Conservation (phyloP, 1,284 basidiomycete genomes). For the Ustilago nuda region DNA sequence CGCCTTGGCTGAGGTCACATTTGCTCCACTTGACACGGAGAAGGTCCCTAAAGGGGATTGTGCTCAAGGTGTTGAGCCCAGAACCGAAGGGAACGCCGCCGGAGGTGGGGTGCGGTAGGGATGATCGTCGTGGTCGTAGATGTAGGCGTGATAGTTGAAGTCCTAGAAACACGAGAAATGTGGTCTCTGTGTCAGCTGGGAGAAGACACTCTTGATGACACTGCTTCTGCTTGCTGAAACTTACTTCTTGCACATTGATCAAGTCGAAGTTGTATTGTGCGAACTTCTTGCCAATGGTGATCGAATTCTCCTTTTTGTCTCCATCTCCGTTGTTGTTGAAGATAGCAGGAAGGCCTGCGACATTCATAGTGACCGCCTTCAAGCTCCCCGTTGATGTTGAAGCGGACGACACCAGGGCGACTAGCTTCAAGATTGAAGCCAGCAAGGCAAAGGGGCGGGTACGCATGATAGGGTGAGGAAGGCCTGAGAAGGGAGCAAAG, state of each 20-base stretch:
- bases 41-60: conserved; percentile 16
- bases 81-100: conserved; percentile 29
- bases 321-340: conserved; percentile 25
- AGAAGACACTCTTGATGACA: background rate
- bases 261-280: conserved; percentile 21
- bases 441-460: conserved; percentile 5
- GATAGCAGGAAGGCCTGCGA: conserved; percentile 25
- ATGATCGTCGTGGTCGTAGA: conserved; percentile 27
- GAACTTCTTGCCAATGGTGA: conserved; percentile 22
- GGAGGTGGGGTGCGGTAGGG: conserved; percentile 27
- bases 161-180: background rate
- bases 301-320: conserved; percentile 25
- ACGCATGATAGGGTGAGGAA: conserved; percentile 4
- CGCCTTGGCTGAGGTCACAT: conserved; percentile 26
- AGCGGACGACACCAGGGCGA: conserved; percentile 9
- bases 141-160: conserved; percentile 34
- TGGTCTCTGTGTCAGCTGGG: background rate
- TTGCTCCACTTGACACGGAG: conserved; percentile 23
- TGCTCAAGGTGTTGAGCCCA: conserved; percentile 31
- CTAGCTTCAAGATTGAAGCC: conserved; percentile 11
- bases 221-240: background rate
- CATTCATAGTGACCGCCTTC: conserved; percentile 28
- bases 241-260: conserved; percentile 33
- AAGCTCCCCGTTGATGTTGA: conserved; percentile 12
- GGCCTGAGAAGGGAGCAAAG: too few species aligned